Base-by-base conservation (phyloP, 139 green algal species). In the Picochlorum sp. region DNA sequence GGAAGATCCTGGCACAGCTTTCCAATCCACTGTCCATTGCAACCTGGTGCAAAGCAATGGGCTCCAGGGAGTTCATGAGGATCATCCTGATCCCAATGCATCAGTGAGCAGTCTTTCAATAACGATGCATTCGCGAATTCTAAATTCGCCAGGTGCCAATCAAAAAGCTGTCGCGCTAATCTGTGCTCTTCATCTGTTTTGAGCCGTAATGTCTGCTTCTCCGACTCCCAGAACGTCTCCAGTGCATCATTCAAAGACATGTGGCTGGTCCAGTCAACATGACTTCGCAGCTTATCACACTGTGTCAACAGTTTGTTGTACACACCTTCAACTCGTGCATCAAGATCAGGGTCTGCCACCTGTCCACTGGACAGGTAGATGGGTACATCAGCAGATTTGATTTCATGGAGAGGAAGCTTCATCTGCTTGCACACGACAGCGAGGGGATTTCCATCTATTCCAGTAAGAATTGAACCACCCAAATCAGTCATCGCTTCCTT, bases 81-180 rank as follows among this genome's bases (percentile, higher is more conserved):
- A 72, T 97, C 90, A 69, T 97, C 92, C 68, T 96, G 85, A 67
- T 96, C 91, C 92, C 92, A 98, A 45, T 85, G 76, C 59, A 61
- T 41, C 63, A 97, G 74, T 13, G 77, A 90, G 34, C 92, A 71
- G 32, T 63, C 62, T 16, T 71, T 45, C 50, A 92, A 45, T 6
- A 32, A 6, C 23, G 20, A 64, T 3, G 90, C 87, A 66, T 97
- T 97, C 63, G 92, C 92, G 78, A 96, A 98, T 79, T 98, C 92
- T 18, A 97, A 74, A 65, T 98, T 98, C 58, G 93, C 91, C 24
- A 95, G 70, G 78, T 98, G 93, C 92, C 92, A 98, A 58, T 95
- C 67, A 55, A 96, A 78, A 44, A 92, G 72, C 34, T 66, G 69
- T 30, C 78, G 65, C 57, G 79, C 64, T 45, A 62, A 15, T 1